These are phyloP conservation scores for Gossypium arboreum DNA, from an alignment of 345 rosid species.

Conservation along the genomic window DNA sequence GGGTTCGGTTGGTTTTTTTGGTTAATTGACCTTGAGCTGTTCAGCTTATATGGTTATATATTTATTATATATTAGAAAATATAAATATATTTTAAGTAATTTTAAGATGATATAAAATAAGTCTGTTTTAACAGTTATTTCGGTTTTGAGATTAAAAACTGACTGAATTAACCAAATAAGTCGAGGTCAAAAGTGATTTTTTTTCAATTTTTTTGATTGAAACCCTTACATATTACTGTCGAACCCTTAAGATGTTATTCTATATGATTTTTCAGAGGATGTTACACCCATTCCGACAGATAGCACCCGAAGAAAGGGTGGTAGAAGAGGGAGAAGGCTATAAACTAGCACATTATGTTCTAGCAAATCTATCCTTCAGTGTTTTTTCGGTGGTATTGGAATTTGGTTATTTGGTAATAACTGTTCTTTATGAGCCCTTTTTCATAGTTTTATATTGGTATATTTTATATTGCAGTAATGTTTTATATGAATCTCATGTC, in stretches of 20 bases:
- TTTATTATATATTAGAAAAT: background rate
- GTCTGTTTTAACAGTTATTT: no score
- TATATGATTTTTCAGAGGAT: background rate
- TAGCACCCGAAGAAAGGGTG: conserved; percentile 6
- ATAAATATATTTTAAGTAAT: no score
- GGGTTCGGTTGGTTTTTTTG: no score
- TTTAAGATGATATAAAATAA: no score
- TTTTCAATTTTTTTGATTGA: no score
- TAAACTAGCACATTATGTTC: conserved; percentile 20
- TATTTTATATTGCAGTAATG: background rate
- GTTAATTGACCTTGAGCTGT: no score
- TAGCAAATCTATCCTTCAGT: background rate
- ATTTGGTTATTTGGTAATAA: background rate
- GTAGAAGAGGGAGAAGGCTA: conserved; percentile 62
- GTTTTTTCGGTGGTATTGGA: background rate
- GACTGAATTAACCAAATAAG: no score
- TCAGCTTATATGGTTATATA: no score
- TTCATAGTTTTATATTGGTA: background rate
- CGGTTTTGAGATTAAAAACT: no score
- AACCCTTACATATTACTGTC: background rate
- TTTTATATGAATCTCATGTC: no score
- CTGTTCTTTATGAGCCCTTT: background rate
- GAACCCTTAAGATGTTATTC: background rate
- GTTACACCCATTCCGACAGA: background rate
- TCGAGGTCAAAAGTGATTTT: no score